These are phyloP conservation scores for Heliamphora pulchella DNA, from an alignment of 179 eudicot genomes.

Conservation along the genomic window DNA sequence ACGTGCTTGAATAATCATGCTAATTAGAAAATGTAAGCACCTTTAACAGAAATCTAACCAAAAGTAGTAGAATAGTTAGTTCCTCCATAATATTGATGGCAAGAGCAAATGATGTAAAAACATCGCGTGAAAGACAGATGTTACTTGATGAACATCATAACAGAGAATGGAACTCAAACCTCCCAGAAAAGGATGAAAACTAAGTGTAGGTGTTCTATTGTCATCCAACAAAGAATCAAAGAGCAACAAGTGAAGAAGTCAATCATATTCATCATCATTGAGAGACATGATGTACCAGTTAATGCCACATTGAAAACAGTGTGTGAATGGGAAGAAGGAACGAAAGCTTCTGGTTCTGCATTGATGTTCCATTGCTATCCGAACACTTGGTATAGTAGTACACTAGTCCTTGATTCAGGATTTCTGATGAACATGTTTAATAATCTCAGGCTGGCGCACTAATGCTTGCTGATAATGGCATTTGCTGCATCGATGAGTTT, in stretches of 20 bases:
- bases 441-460: constrained; percentile 86
- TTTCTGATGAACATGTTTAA: constrained; percentile 16
- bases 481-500: constrained; percentile 96
- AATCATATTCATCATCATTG: neutral
- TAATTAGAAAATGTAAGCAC: neutral
- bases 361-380: neutral
- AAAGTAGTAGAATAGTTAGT: neutral
- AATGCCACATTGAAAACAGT: neutral
- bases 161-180: neutral
- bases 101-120: neutral
- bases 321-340: neutral
- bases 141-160: neutral
- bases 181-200: neutral
- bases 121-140: neutral
- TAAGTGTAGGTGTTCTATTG: neutral
- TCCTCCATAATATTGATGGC: neutral
- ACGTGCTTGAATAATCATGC: neutral
- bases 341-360: neutral
- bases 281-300: neutral
- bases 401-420: constrained; percentile 1
- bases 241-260: neutral
- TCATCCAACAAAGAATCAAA: neutral
- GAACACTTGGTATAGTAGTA: neutral
- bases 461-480: constrained; percentile 96
- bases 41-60: neutral